Evolutionary conservation across 345 rosid species (phyloP).

Genomic region (Eucalyptus pauciflora): DNA sequence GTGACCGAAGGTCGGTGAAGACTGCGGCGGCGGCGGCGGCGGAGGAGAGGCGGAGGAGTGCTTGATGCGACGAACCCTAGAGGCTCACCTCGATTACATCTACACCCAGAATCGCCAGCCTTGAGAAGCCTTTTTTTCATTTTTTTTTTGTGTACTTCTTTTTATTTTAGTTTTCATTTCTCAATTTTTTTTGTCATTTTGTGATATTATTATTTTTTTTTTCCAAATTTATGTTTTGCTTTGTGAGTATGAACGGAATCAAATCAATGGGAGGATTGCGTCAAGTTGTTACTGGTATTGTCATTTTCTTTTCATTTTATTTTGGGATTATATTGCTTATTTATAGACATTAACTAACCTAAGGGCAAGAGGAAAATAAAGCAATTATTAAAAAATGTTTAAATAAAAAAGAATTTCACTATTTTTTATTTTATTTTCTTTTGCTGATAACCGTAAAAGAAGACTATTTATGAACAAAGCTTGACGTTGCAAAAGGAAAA

Average conservation of each 20-base stretch:
- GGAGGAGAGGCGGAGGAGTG: not conserved
- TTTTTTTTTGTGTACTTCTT: not conserved
- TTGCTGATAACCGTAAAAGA: not conserved
- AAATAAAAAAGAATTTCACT: not conserved
- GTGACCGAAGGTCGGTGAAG: not conserved
- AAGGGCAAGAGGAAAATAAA: not conserved
- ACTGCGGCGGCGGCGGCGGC: not conserved
- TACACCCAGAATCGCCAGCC: slow-evolving; percentile 5
- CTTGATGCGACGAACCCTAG: slow-evolving; percentile 5
- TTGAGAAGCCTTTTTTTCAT: not conserved
- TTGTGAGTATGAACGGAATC: not conserved
- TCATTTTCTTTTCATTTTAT: not conserved
- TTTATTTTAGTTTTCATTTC: not conserved
- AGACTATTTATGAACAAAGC: not conserved
- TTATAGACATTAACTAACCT: not conserved
- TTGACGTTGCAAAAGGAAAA: not conserved
- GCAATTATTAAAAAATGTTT: not conserved
- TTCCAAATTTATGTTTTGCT: not conserved
- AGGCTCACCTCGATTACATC: slow-evolving; percentile 5
- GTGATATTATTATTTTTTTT: not conserved
- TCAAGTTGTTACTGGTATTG: not conserved
- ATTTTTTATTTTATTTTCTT: not conserved
- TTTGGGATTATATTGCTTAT: not conserved
- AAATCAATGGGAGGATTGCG: not conserved
- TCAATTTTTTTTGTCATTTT: not conserved